Evolutionary conservation across 306 rosid species (phyloP).

Genomic region (Sicyos edulis): DNA sequence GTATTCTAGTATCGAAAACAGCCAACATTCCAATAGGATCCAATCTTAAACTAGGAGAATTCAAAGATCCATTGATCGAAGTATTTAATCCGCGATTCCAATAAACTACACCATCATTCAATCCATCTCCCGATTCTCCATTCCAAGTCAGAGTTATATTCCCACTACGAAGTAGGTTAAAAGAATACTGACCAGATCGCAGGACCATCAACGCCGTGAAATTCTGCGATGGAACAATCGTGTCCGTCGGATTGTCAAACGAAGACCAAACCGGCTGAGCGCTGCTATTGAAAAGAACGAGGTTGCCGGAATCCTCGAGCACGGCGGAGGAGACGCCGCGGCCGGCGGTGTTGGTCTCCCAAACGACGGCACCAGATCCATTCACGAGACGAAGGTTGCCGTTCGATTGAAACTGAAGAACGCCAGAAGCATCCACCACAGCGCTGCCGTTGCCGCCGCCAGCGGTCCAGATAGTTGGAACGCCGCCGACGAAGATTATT

Average conservation of each 20-base stretch:
- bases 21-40: conserved; percentile 40
- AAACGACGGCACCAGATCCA: conserved; percentile 48
- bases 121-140: background rate
- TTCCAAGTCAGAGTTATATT: conserved; percentile 58
- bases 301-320: conserved; percentile 42
- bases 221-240: conserved; percentile 53
- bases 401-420: conserved; percentile 39
- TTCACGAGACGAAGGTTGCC: conserved; percentile 53
- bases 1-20: conserved; percentile 35
- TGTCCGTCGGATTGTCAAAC: conserved; percentile 56
- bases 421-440: conserved; percentile 44
- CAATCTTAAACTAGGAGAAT: conserved; percentile 37
- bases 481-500: conserved; percentile 41
- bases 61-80: conserved; percentile 32
- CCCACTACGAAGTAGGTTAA: conserved; percentile 33
- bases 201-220: conserved; percentile 35
- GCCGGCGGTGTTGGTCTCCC: conserved; percentile 51
- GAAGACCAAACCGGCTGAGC: conserved; percentile 45
- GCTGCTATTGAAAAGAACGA: conserved; percentile 35
- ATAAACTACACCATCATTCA: conserved; percentile 23
- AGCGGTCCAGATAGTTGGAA: conserved; percentile 56
- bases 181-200: conserved; percentile 47
- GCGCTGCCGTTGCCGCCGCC: conserved; percentile 22
- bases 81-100: conserved; percentile 57
- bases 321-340: conserved; percentile 46